Evolutionary conservation across 2,329 filamentous ascomycete genomes (phyloP), one percentile per base, ranked within the genome.

Genomic region (Fusarium brachygibbosum): DNA sequence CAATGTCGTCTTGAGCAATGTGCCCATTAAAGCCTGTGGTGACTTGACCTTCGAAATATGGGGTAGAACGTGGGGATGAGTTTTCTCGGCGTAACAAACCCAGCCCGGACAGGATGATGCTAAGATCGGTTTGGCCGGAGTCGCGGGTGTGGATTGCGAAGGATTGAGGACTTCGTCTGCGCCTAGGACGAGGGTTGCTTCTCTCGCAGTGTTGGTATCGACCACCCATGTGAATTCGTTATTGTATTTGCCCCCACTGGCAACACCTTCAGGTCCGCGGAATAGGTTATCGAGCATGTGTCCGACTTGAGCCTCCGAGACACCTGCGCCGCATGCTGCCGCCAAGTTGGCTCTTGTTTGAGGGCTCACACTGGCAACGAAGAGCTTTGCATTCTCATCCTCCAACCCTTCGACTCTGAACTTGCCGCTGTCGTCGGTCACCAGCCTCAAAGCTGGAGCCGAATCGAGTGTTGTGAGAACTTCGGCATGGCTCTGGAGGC

Each of bases 61-160:
- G 29, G 94, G 93, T 50, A 99, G 86, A 57, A 98, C 90, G 76
- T 98, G 91, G 3, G 96, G 94, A 76, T 99, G 96, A 57, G 95
- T 98, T 82, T 99, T 98, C 79, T 99, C 96, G 28, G 95, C 95
- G 76, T 99, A 99, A 81, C 96, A 99, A 58, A 99, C 95, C 94
- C 97, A 99, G 10, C 96, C 96, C 1, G 96, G 96, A 78, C 96
- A 99, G 21, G 93, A 93, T 5, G 94, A 94, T 11, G 94, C 93
- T 42, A 99, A 85, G 31, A 95, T 89, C 0, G 93, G 92, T 55
- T 83, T 83, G 45, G 71, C 48, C 19, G 75, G 75, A 11, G 65
- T 48, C 10, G 54, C 35, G 21, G 59, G 28, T 31, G 57, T 68
- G 6, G 78, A 66, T 25, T 62, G 71, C 28, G 75, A 58, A 37